These are phyloP conservation scores for Paracoccidioides lutzii DNA, from an alignment of 2,329 filamentous ascomycete species.

Conservation along the genomic window DNA sequence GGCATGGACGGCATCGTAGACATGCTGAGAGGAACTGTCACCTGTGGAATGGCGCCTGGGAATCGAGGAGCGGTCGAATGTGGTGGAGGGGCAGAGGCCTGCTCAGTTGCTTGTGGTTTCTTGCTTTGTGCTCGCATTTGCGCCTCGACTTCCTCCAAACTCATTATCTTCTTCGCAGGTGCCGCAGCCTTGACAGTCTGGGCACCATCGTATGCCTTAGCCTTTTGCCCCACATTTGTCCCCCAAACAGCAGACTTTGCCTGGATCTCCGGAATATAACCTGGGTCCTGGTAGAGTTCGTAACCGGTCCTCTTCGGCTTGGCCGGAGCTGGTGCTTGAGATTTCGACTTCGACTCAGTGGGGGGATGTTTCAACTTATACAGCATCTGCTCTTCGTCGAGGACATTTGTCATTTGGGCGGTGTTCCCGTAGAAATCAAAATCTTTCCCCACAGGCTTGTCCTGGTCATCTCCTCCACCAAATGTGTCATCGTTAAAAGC, in stretches of 20 bases:
- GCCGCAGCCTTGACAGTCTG: slow-evolving; percentile 14
- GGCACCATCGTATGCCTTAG: slow-evolving; percentile 15
- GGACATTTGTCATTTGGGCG: slow-evolving; percentile 68
- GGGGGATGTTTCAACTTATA: slow-evolving; percentile 57
- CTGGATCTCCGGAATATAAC: slow-evolving; percentile 77
- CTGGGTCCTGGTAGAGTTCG: slow-evolving; percentile 75
- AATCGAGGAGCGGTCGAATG: slow-evolving; percentile 12
- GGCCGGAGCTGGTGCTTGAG: slow-evolving; percentile 23
- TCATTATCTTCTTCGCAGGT: slow-evolving; percentile 71
- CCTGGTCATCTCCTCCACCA: slow-evolving; percentile 38
- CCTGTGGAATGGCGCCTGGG: neutral
- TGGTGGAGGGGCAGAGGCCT: slow-evolving; percentile 21
- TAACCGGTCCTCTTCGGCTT: slow-evolving; percentile 70
- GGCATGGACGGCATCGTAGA: slow-evolving; percentile 3
- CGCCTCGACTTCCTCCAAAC: slow-evolving; percentile 90
- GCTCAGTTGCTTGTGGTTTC: slow-evolving; percentile 19
- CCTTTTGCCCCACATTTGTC: slow-evolving; percentile 46
- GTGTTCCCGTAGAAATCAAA: slow-evolving; percentile 96
- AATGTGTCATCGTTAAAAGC: slow-evolving; percentile 97
- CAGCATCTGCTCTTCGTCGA: slow-evolving; percentile 81
- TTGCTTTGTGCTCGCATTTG: slow-evolving; percentile 51
- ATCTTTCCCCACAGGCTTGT: slow-evolving; percentile 62
- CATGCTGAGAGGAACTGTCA: slow-evolving; percentile 4
- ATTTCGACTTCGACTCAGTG: slow-evolving; percentile 13
- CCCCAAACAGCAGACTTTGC: slow-evolving; percentile 93